phyloP scores from a whole-genome alignment of 352 stramenopile genomes.

The Stramenopiles sp. region DNA sequence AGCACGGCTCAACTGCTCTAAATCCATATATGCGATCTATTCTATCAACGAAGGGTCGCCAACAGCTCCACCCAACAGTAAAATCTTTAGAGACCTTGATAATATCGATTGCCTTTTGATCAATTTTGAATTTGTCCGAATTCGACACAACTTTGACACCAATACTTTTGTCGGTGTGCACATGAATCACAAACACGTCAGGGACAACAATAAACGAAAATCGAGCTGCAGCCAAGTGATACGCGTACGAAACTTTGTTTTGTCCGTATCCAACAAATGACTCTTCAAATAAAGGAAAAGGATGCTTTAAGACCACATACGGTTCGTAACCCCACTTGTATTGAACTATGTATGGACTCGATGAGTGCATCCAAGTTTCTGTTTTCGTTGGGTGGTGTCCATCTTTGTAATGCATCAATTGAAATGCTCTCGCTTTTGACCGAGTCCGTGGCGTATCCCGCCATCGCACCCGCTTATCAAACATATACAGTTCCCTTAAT shows the following conservation, averaged over 20 bases:
- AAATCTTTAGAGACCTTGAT: conserved; percentile 3
- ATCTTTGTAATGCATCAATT: conserved; percentile 13
- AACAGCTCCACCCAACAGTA: conserved; percentile 7
- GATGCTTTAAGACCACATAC: background rate
- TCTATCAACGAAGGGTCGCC: background rate
- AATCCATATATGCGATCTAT: background rate
- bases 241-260: conserved; percentile 11
- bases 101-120: conserved; percentile 9
- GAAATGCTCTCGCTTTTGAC: conserved; percentile 5
- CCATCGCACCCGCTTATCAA: background rate
- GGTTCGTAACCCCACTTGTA: conserved; percentile 12
- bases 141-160: conserved; percentile 6
- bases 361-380: conserved; percentile 1
- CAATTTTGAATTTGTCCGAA: background rate
- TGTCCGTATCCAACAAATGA: conserved; percentile 8
- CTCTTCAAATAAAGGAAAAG: conserved; percentile 11
- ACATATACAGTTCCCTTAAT: conserved; percentile 4
- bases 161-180: conserved; percentile 10
- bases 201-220: conserved; percentile 10
- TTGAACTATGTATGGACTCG: background rate
- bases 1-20: background rate
- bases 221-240: conserved; percentile 6
- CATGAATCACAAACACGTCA: background rate
- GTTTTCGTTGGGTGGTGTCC: conserved; percentile 7
- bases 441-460: background rate